These are phyloP conservation scores for Xylaria sp. DNA, from an alignment of 2,329 filamentous ascomycete genomes.

Conservation along the genomic window DNA sequence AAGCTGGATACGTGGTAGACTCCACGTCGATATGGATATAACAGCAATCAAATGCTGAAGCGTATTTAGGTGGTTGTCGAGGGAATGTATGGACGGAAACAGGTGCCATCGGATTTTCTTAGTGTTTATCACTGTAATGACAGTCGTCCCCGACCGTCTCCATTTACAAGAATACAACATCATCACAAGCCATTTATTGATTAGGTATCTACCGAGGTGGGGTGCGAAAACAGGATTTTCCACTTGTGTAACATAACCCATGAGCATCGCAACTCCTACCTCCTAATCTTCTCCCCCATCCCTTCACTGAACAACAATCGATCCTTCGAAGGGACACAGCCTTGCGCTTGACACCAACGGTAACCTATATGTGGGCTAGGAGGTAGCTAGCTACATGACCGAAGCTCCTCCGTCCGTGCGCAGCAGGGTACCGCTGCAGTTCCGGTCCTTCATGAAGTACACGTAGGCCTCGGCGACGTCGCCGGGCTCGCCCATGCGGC, in stretches of 20 bases:
- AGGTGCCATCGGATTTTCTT: no score
- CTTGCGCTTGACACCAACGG: not conserved
- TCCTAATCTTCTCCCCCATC: not conserved
- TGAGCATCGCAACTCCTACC: not conserved
- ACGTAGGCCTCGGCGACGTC: conserved; percentile 49
- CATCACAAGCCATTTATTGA: no score
- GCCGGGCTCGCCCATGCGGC: conserved; percentile 37
- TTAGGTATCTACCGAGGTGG: not conserved
- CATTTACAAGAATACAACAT: no score
- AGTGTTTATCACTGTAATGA: no score
- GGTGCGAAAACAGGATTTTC: not conserved
- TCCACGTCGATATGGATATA: no score
- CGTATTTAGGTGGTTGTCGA: no score
- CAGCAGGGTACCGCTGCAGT: conserved; percentile 40
- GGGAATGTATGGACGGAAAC: no score
- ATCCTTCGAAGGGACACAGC: not conserved
- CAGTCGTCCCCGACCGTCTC: no score
- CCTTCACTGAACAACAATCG: not conserved
- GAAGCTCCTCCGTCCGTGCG: conserved; percentile 18
- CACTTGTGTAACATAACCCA: not conserved
- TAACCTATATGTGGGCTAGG: no score
- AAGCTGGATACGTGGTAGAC: no score
- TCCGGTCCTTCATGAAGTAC: conserved; percentile 47
- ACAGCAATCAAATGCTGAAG: no score
- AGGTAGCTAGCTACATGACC: not conserved